phyloP scores from a whole-genome alignment of 352 stramenopile genomes.

The Elongisporangium senticosum region DNA sequence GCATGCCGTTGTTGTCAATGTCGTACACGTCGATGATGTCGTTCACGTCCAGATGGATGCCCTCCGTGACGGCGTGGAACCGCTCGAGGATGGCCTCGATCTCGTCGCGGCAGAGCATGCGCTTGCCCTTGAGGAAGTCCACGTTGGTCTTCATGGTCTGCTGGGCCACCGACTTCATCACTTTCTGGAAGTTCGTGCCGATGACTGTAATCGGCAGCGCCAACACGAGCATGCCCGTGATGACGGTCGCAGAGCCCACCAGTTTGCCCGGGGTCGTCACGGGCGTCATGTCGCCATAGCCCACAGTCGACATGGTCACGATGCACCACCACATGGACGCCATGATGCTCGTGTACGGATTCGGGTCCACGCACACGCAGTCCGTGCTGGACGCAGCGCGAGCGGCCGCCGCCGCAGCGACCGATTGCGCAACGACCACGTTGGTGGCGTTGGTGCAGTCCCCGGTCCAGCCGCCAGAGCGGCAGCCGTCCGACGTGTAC shows the following conservation, averaged over 20 bases:
- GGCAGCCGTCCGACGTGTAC: conserved; percentile 58
- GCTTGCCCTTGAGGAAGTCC: conserved; percentile 68
- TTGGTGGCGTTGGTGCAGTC: conserved; percentile 16
- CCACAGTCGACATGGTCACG: conserved; percentile 90
- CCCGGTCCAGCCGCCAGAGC: conserved; percentile 49
- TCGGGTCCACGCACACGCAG: conserved; percentile 67
- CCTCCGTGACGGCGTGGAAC: conserved; percentile 68
- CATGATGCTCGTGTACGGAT: conserved; percentile 77
- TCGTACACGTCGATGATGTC: conserved; percentile 80
- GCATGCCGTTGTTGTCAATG: conserved; percentile 67
- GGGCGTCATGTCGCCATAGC: conserved; percentile 84
- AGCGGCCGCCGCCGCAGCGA: conserved; percentile 21
- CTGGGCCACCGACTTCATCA: conserved; percentile 77
- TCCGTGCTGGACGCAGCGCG: conserved; percentile 6
- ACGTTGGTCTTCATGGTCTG: conserved; percentile 78
- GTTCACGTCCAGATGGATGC: conserved; percentile 70
- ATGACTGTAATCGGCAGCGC: conserved; percentile 90
- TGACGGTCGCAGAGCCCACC: conserved; percentile 59
- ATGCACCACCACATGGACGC: conserved; percentile 87
- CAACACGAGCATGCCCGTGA: conserved; percentile 83
- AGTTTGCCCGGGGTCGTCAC: conserved; percentile 69
- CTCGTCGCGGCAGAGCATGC: conserved; percentile 63
- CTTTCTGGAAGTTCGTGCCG: conserved; percentile 81
- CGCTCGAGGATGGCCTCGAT: conserved; percentile 66
- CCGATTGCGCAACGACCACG: conserved; percentile 9